Percentiles rank a stretch among this genome's conserved stretches.
These are phyloP conservation scores for Mycena alexandri DNA, from an alignment of 768 basidiomycete genomes.

Conservation along the genomic window DNA sequence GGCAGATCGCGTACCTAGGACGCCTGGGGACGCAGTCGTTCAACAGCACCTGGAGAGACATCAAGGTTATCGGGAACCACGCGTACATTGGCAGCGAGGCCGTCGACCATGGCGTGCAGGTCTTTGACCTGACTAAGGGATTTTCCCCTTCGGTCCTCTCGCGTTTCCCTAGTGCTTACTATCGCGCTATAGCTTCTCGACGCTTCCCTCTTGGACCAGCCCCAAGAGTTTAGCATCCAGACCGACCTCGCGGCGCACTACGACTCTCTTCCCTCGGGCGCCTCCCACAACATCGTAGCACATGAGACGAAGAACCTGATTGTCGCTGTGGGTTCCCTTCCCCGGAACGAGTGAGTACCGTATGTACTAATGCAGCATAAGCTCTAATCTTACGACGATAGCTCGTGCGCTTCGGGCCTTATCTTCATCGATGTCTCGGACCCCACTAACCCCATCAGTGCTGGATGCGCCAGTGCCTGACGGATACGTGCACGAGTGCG, in stretches of 20 bases:
- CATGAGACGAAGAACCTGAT: slow-evolving; percentile 40
- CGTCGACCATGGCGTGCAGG: slow-evolving; percentile 43
- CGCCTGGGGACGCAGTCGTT: slow-evolving; percentile 40
- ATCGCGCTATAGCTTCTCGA: slow-evolving; percentile 30
- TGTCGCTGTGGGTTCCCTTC: slow-evolving; percentile 43
- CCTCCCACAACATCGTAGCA: slow-evolving; percentile 48
- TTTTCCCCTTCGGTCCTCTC: no score
- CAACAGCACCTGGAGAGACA: slow-evolving; percentile 43
- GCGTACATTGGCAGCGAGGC: slow-evolving; percentile 47
- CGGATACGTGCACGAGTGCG: slow-evolving; percentile 48
- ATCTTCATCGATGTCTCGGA: slow-evolving; percentile 48
- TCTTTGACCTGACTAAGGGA: slow-evolving; percentile 46
- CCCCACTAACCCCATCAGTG: slow-evolving; percentile 43
- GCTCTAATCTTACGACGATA: background rate
- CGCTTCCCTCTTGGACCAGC: slow-evolving; percentile 30
- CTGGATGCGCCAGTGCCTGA: slow-evolving; percentile 44
- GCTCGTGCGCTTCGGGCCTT: slow-evolving; percentile 41
- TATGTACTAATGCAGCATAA: no score
- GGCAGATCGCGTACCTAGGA: slow-evolving; percentile 39
- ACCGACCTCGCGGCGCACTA: slow-evolving; percentile 37
- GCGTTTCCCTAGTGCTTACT: no score
- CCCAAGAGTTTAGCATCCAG: slow-evolving; percentile 41
- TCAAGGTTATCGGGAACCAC: slow-evolving; percentile 42
- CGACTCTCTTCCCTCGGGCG: slow-evolving; percentile 43
- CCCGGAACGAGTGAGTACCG: slow-evolving; percentile 37